Conservation (phyloP, 495 filamentous ascomycete species). For the Pyrenula massariospora region DNA sequence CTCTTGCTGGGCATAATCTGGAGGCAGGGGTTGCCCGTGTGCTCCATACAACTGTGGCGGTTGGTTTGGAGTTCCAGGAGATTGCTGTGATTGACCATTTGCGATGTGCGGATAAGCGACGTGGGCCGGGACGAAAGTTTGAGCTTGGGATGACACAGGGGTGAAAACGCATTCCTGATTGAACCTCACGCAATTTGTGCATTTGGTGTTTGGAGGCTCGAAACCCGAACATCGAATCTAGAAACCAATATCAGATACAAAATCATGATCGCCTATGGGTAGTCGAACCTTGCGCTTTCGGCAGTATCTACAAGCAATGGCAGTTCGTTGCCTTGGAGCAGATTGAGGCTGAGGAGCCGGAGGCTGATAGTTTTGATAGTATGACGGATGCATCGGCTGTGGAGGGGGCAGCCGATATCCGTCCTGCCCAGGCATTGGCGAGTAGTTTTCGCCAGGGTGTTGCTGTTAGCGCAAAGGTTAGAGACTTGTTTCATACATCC, state of each 20-base stretch:
- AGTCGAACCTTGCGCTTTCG: conserved; percentile 64
- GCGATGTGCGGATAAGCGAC: conserved; percentile 54
- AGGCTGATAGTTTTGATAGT: conserved; percentile 26
- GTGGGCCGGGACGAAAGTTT: conserved; percentile 75
- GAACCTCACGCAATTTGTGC: conserved; percentile 70
- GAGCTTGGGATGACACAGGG: conserved; percentile 69
- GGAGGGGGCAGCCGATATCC: conserved; percentile 33
- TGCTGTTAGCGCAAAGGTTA: conserved; percentile 26
- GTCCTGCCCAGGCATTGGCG: conserved; percentile 14
- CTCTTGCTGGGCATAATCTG: conserved; percentile 27
- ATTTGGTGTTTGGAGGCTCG: conserved; percentile 66
- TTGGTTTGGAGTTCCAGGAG: conserved; percentile 10
- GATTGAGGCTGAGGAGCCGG: conserved; percentile 48
- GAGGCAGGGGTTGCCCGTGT: conserved; percentile 61
- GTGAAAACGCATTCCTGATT: conserved; percentile 82
- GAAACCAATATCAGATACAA: conserved; percentile 7
- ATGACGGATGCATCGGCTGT: conserved; percentile 33
- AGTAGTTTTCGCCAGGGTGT: conserved; percentile 25
- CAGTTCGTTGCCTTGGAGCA: conserved; percentile 67
- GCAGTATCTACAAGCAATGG: conserved; percentile 79
- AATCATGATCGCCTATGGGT: neutral
- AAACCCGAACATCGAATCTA: conserved; percentile 83
- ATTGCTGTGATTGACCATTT: conserved; percentile 29
- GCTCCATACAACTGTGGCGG: conserved; percentile 53
- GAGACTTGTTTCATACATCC: conserved; percentile 21